phyloP scores from a whole-genome alignment of 257 asterid species.

The Salvia splendens region DNA sequence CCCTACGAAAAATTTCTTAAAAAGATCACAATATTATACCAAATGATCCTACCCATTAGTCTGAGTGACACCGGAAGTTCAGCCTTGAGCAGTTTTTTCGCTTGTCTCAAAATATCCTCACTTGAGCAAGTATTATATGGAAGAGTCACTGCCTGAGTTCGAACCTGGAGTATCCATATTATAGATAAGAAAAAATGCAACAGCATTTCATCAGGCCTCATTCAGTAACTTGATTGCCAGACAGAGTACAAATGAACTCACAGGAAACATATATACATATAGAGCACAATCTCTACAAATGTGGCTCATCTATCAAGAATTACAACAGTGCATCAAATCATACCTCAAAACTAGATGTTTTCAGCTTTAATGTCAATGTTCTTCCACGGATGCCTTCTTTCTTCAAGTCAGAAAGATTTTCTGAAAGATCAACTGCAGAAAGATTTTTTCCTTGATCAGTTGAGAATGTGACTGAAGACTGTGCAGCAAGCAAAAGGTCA shows the following conservation, averaged over 20 bases:
- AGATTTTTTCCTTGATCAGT: conserved; percentile 1
- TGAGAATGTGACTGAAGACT: conserved; percentile 2
- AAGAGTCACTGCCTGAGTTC: conserved; percentile 87
- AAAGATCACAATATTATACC: conserved; percentile 20
- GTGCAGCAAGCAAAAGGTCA: neutral
- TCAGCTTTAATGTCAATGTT: conserved; percentile 88
- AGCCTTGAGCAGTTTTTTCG: conserved; percentile 83
- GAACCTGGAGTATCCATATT: conserved; percentile 57
- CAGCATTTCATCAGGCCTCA: neutral
- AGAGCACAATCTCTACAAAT: no score
- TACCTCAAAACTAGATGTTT: conserved; percentile 91
- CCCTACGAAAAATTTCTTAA: neutral
- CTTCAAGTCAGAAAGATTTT: conserved; percentile 79
- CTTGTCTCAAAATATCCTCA: conserved; percentile 82
- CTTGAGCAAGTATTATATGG: conserved; percentile 61
- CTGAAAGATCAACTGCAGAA: conserved; percentile 79
- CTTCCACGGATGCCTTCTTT: conserved; percentile 78
- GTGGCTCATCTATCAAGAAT: conserved; percentile 11
- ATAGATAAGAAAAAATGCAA: neutral
- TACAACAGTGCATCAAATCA: conserved; percentile 18
- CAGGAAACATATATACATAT: no score
- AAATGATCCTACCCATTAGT: conserved; percentile 69
- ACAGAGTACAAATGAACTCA: neutral
- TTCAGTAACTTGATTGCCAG: neutral
- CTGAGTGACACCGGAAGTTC: conserved; percentile 90